Evolutionary conservation across 1,139 yeast genomes (phyloP).

Genomic region (Suhomyces maxii): DNA sequence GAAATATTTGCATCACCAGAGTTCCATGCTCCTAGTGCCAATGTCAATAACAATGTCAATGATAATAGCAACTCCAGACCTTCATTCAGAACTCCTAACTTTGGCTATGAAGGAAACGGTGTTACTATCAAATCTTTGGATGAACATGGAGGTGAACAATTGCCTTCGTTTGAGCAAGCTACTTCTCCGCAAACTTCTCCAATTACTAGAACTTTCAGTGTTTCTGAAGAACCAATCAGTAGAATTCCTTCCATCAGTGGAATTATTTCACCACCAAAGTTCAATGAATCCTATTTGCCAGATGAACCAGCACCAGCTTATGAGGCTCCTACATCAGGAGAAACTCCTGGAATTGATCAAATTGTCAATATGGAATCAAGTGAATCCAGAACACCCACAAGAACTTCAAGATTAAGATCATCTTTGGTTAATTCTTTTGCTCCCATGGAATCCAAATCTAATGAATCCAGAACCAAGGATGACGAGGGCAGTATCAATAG

Average conservation of each 20-base stretch:
- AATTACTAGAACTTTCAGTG: constrained; percentile 34
- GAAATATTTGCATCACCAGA: constrained; percentile 19
- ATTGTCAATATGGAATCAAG: constrained; percentile 11
- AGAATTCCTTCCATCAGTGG: constrained; percentile 32
- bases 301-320: constrained; percentile 41
- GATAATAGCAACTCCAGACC: constrained; percentile 1
- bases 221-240: constrained; percentile 37
- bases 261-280: background rate
- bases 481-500: constrained; percentile 4
- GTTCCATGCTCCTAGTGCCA: background rate
- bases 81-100: constrained; percentile 37
- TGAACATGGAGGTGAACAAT: constrained; percentile 26
- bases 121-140: constrained; percentile 34
- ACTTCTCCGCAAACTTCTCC: constrained; percentile 34
- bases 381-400: background rate
- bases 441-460: constrained; percentile 6
- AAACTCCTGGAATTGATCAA: constrained; percentile 14
- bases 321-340: constrained; percentile 16
- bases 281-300: constrained; percentile 15
- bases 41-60: no score
- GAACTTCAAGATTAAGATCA: constrained; percentile 20
- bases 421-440: constrained; percentile 31
- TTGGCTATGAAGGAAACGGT: constrained; percentile 29
- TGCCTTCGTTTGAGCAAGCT: constrained; percentile 66
- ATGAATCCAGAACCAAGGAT: background rate